Evolutionary conservation across 768 basidiomycete species (phyloP).

Genomic region (Hygrophorus russula): DNA sequence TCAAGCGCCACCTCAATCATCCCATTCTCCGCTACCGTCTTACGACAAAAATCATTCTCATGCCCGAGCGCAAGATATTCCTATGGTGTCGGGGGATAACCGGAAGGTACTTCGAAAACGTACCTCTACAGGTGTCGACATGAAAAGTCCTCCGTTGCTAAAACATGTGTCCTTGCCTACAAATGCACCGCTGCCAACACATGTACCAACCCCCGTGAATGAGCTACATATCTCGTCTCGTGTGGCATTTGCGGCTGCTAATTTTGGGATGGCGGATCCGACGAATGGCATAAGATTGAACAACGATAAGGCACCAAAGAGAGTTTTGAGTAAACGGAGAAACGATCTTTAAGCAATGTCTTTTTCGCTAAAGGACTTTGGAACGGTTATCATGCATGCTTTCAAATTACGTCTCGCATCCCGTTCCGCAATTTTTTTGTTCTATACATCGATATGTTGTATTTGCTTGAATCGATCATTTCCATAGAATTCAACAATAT

Average conservation of each 20-base stretch:
- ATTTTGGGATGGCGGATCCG: slow-evolving; percentile 5
- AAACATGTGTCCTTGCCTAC: slow-evolving; percentile 17
- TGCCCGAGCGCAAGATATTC: slow-evolving; percentile 12
- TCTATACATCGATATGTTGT: no score
- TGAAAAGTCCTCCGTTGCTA: slow-evolving; percentile 13
- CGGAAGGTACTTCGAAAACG: slow-evolving; percentile 20
- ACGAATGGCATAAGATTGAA: slow-evolving; percentile 13
- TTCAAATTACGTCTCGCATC: no score
- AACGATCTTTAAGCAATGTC: slow-evolving; percentile 17
- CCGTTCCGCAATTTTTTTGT: no score
- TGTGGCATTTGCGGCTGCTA: slow-evolving; percentile 6
- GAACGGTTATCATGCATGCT: no score
- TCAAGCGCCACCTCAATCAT: slow-evolving; percentile 4
- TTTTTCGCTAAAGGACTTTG: not conserved
- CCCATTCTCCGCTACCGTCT: slow-evolving; percentile 6
- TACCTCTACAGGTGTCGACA: slow-evolving; percentile 9
- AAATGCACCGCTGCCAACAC: no score
- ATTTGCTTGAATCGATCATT: no score
- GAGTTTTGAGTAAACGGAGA: slow-evolving; percentile 33
- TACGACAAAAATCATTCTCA: not conserved
- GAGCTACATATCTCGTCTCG: slow-evolving; percentile 1
- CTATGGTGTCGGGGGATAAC: slow-evolving; percentile 9
- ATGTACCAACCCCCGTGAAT: no score
- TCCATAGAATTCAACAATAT: no score
- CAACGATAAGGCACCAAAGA: slow-evolving; percentile 21